A percentile compares a stretch with the other conserved stretches of the same genome.
phyloP scores from a whole-genome alignment of 495 filamentous ascomycete genomes.

The Aspergillus steynii region DNA sequence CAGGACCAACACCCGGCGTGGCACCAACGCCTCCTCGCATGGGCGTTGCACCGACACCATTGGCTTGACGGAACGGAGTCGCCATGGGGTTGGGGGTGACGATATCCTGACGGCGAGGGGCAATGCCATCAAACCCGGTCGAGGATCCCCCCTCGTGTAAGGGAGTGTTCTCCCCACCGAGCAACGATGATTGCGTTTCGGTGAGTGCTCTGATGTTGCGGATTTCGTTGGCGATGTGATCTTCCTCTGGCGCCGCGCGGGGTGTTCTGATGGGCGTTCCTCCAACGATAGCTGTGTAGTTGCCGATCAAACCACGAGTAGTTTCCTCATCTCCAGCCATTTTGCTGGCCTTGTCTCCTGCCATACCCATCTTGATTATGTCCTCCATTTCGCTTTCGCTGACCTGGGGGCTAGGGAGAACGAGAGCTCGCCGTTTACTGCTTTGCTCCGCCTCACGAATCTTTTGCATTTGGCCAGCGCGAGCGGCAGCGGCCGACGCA shows the following conservation, averaged over 20 bases:
- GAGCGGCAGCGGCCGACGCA: slow-evolving; percentile 81
- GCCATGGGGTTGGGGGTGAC: slow-evolving; percentile 94
- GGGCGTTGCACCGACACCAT: slow-evolving; percentile 73
- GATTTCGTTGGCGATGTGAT: slow-evolving; percentile 94
- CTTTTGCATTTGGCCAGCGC: slow-evolving; percentile 93
- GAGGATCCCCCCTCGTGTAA: slow-evolving; percentile 78
- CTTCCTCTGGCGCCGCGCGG: slow-evolving; percentile 85
- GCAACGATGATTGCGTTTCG: slow-evolving; percentile 90
- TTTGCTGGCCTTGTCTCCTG: slow-evolving; percentile 82
- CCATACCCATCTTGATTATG: slow-evolving; percentile 98
- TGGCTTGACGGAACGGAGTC: slow-evolving; percentile 76
- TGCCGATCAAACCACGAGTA: slow-evolving; percentile 81
- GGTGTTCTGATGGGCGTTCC: slow-evolving; percentile 90
- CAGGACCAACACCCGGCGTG: slow-evolving; percentile 42
- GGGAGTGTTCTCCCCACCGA: slow-evolving; percentile 92
- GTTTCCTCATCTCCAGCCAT: slow-evolving; percentile 78
- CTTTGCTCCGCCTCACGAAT: slow-evolving; percentile 95
- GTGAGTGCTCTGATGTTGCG: slow-evolving; percentile 90
- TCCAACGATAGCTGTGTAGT: slow-evolving; percentile 77
- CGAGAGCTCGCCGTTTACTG: slow-evolving; percentile 80
- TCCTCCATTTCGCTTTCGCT: slow-evolving; percentile 91
- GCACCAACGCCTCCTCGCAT: slow-evolving; percentile 44
- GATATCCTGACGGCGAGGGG: slow-evolving; percentile 76
- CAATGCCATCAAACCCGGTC: slow-evolving; percentile 85
- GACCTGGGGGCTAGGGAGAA: slow-evolving; percentile 86